Conservation (phyloP, 2,329 filamentous ascomycete genomes). For the Colletotrichum sp. region DNA sequence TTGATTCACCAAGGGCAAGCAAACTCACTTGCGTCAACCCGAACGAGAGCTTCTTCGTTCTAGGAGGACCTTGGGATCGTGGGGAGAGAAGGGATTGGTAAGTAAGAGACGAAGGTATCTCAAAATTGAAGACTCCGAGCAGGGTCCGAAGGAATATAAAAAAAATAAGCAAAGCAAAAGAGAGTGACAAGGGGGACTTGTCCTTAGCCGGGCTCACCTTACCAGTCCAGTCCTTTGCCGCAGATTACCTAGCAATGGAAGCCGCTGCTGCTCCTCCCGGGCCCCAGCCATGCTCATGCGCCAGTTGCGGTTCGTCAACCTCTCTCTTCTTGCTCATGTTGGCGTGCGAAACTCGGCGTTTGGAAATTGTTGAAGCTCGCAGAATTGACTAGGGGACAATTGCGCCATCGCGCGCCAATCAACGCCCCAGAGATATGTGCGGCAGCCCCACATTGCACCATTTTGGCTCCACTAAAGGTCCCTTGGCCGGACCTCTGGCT, state of each 20-base stretch:
- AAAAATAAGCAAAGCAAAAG: neutral
- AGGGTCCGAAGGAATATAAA: conserved; percentile 16
- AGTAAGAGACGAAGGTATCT: neutral
- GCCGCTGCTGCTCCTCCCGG: neutral
- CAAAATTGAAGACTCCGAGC: neutral
- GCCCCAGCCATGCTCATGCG: conserved; percentile 5
- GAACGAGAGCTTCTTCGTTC: conserved; percentile 13
- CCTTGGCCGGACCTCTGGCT: neutral
- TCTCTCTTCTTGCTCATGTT: neutral
- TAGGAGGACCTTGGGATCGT: conserved; percentile 5
- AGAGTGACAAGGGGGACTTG: neutral
- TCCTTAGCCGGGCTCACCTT: conserved; percentile 1
- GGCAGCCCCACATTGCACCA: conserved; percentile 19
- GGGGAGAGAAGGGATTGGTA: neutral
- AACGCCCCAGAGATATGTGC: neutral
- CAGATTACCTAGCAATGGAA: neutral
- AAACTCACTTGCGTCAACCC: conserved; percentile 14
- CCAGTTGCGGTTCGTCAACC: neutral
- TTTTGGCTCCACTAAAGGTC: conserved; percentile 12
- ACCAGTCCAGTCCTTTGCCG: neutral
- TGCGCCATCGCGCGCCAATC: conserved; percentile 22
- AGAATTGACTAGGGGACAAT: conserved; percentile 19
- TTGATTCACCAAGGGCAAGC: conserved; percentile 11
- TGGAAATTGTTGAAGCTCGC: conserved; percentile 20
- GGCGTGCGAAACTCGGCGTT: conserved; percentile 22